phyloP scores from a whole-genome alignment of 768 basidiomycete genomes.

The Kwoniella dejecticola region DNA sequence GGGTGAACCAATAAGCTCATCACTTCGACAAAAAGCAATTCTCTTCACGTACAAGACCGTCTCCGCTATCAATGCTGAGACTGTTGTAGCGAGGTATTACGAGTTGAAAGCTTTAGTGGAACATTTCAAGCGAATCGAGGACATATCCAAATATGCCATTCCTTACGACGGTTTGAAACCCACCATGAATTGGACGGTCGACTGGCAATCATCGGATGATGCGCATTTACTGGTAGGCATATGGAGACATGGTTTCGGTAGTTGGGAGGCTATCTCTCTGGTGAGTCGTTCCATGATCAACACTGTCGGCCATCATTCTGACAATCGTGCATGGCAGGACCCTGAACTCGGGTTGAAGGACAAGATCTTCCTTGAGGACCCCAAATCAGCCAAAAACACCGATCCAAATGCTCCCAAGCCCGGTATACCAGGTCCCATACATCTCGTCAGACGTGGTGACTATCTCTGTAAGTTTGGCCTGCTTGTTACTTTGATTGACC shows the following conservation, averaged over 20 bases:
- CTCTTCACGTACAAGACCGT: conserved; percentile 87
- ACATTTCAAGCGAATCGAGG: conserved; percentile 71
- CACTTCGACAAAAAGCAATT: conserved; percentile 96
- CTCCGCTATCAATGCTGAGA: conserved; percentile 95
- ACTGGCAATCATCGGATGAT: conserved; percentile 90
- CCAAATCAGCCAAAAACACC: conserved; percentile 70
- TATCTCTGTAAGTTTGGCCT: conserved; percentile 62
- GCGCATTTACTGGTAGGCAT: conserved; percentile 93
- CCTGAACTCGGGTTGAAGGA: conserved; percentile 75
- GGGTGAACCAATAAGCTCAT: conserved; percentile 86
- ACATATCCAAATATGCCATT: conserved; percentile 79
- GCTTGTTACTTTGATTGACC: not conserved
- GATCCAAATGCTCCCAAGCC: conserved; percentile 40
- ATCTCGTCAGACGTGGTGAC: conserved; percentile 94
- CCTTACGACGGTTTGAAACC: conserved; percentile 92
- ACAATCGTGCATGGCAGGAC: conserved; percentile 60
- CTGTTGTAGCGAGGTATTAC: conserved; percentile 82
- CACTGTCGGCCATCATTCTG: not conserved
- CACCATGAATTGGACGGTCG: conserved; percentile 93
- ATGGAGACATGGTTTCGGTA: conserved; percentile 89
- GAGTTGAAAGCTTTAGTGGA: conserved; percentile 86
- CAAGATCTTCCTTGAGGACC: conserved; percentile 98
- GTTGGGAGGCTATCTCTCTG: conserved; percentile 89
- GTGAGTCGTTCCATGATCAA: conserved; percentile 24
- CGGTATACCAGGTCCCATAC: conserved; percentile 92